Evolutionary conservation across 2,329 filamentous ascomycete species (phyloP), one percentile per base, ranked within the genome.

Genomic region (Colletotrichum sidae): DNA sequence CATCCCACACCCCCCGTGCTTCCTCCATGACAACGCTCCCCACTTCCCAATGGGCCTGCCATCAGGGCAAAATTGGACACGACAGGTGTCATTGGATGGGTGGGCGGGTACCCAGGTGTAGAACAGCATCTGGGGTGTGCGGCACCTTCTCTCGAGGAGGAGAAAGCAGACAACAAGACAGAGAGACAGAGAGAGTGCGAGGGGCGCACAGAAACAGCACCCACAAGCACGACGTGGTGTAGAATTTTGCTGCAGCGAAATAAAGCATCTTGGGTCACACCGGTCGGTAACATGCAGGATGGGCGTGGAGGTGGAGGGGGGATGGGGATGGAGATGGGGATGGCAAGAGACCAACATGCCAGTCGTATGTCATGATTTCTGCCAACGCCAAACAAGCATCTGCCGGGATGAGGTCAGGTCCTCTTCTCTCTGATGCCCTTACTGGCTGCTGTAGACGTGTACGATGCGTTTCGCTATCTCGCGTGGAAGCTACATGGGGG

Each of bases 21-120:
- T 50, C 55, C 38, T 9, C 33, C n/a, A 12, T 11, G 8, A 47
- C 1, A 38, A 46, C 44, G 37, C 34, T 7, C n/a, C n/a, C 45
- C n/a, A 17, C 46, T 15, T 45, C 37, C 55, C 46, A 45, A 58
- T 50, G 55, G 55, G 33, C 10, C 3, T 17, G 13, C 25, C 35
- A 46, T n/a, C 33, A 56, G 42, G 42, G 44, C 54, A 56, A 55
- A 42, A 56, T 15, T 56, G 13, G 25, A 25, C 55, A 58, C 55
- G 46, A 58, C 55, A 58, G 46, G 55, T 58, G 55, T 58, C 55
- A 58, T 58, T 58, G 55, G 38, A 44, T 39, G 55, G 55, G 55
- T 41, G 17, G 25, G 49, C 47, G 54, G 54, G 42, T 47, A 58
- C 42, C 35, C 55, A 34, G 37, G 25, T 51, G 47, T 47, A 25